A percentile compares a stretch with the other conserved stretches of the same genome.
Evolutionary conservation across 768 basidiomycete species (phyloP).

Genomic region (Trichaptum fuscoviolaceum): DNA sequence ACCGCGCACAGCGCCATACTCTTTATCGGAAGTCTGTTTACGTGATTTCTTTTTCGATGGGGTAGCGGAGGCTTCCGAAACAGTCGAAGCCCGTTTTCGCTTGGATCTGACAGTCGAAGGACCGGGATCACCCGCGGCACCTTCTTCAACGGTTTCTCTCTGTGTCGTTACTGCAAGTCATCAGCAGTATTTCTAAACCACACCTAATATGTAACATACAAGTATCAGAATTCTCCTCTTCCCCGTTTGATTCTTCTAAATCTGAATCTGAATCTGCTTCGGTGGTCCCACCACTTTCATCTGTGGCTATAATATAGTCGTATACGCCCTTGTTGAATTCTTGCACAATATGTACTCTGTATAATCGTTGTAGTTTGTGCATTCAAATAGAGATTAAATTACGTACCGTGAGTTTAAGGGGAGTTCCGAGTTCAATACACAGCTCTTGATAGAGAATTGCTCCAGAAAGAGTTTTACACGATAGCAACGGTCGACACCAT

Average conservation of each 20-base stretch:
- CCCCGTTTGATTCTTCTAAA: conserved; percentile 37
- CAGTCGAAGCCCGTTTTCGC: conserved; percentile 47
- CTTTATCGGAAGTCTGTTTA: conserved; percentile 50
- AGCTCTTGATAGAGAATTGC: conserved; percentile 94
- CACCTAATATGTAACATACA: conserved; percentile 2
- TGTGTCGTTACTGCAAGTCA: conserved; percentile 31
- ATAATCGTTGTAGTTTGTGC: neutral
- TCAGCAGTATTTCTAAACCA: neutral
- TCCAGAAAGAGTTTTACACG: conserved; percentile 97
- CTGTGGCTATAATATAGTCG: conserved; percentile 97
- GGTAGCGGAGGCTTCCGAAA: conserved; percentile 32
- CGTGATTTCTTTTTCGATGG: conserved; percentile 46
- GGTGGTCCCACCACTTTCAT: conserved; percentile 64
- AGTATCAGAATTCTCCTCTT: conserved; percentile 33
- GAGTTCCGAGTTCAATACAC: conserved; percentile 93
- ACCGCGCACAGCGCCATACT: conserved; percentile 93
- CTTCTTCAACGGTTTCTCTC: conserved; percentile 24
- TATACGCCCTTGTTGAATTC: conserved; percentile 99
- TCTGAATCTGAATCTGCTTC: conserved; percentile 49
- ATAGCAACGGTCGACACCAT: conserved; percentile 91
- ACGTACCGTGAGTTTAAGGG: conserved; percentile 85
- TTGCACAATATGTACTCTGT: conserved; percentile 91
- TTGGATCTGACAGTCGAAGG: conserved; percentile 32
- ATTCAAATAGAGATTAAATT: neutral
- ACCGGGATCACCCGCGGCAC: conserved; percentile 14